Evolutionary conservation across 176 grass and related monocot species (phyloP).

Genomic region (Carex myosuroides): DNA sequence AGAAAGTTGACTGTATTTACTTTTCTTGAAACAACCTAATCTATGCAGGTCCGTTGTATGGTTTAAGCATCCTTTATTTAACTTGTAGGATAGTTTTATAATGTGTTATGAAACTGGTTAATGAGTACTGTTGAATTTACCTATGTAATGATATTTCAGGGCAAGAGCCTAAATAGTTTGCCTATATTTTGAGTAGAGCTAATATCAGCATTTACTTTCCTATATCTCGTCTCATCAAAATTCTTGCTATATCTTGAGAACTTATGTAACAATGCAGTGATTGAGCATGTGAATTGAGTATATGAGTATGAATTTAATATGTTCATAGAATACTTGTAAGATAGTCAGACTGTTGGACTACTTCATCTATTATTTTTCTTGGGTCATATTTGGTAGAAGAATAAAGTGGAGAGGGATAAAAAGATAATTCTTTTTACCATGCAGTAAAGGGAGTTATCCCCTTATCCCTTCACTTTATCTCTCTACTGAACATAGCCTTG

Average conservation of each 20-base stretch:
- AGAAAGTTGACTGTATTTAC: slow-evolving; percentile 2
- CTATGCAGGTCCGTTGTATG: not conserved
- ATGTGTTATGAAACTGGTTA: not conserved
- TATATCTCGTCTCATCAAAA: not conserved
- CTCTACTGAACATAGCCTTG: not conserved
- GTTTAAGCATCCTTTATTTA: not conserved
- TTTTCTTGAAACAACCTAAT: not conserved
- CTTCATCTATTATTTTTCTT: not conserved
- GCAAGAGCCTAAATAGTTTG: slow-evolving; percentile 3
- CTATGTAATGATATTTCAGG: not conserved
- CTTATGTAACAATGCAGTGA: not conserved
- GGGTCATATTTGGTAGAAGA: not conserved
- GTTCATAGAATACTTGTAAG: not conserved
- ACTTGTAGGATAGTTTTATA: slow-evolving; percentile 16
- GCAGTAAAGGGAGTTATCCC: not conserved
- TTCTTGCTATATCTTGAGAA: not conserved
- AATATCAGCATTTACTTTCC: not conserved
- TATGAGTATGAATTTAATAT: not conserved
- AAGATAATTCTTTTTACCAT: not conserved
- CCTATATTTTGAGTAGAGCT: not conserved
- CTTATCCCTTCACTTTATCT: not conserved
- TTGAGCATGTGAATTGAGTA: not conserved
- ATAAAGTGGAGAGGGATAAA: not conserved
- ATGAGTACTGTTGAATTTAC: not conserved
- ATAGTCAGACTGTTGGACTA: too few relatives aligned